Percentiles rank a stretch among this genome's conserved stretches.
phyloP scores from a whole-genome alignment of 495 filamentous ascomycete species.

The Xylaria nigripes region DNA sequence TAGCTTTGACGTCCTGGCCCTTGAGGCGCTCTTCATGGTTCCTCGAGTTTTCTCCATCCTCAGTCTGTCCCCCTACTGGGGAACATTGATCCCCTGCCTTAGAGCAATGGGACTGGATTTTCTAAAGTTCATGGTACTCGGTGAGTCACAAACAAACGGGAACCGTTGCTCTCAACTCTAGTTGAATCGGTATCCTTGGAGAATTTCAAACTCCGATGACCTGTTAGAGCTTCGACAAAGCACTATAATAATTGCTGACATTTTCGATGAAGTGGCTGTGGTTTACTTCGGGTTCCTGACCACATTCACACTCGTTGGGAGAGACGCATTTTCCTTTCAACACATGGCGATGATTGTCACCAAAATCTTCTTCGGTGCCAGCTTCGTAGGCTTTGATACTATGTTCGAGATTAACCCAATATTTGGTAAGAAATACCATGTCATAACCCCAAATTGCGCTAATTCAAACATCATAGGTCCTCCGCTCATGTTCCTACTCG shows the following conservation, averaged over 20 bases:
- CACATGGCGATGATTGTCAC: conserved; percentile 83
- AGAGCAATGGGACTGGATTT: conserved; percentile 95
- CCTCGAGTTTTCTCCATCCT: conserved; percentile 85
- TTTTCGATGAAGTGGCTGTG: conserved; percentile 48
- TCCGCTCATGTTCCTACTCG: conserved; percentile 71
- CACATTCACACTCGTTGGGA: conserved; percentile 80
- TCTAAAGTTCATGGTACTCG: conserved; percentile 77
- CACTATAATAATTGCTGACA: neutral
- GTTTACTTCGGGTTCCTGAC: conserved; percentile 84
- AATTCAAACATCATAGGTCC: conserved; percentile 45
- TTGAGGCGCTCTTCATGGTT: conserved; percentile 86
- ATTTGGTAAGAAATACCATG: conserved; percentile 26
- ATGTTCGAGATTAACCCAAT: conserved; percentile 40
- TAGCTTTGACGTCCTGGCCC: conserved; percentile 78
- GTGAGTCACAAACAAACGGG: neutral
- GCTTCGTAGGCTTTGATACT: conserved; percentile 67
- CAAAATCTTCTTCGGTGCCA: conserved; percentile 72
- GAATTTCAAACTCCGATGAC: neutral
- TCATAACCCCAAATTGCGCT: conserved; percentile 28
- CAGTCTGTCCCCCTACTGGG: conserved; percentile 86
- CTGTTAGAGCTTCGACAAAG: neutral
- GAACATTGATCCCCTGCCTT: conserved; percentile 73
- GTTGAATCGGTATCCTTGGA: neutral
- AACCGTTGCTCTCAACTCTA: neutral
- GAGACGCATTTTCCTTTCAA: conserved; percentile 61